These are phyloP conservation scores for Aspergillus affinis DNA, from an alignment of 495 filamentous ascomycete genomes.

Conservation along the genomic window DNA sequence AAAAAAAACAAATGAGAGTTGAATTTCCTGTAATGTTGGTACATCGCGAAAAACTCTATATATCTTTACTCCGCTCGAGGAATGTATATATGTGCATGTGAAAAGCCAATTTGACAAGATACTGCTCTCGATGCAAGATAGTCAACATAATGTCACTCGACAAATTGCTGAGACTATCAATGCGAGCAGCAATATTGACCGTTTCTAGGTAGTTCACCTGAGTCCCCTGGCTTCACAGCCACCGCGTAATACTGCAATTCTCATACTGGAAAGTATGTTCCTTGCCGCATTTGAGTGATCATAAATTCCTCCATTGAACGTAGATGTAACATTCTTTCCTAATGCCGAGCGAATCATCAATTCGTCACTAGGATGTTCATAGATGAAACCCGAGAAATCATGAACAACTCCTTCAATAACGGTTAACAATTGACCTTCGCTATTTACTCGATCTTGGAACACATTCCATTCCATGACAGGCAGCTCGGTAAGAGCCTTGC, in stretches of 20 bases:
- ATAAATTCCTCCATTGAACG: conserved; percentile 7
- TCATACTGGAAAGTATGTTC: conserved; percentile 1
- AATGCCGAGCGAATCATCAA: background rate
- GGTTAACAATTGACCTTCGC: background rate
- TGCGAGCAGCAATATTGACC: too few species aligned
- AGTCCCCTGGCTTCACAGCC: background rate
- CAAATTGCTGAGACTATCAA: too few species aligned
- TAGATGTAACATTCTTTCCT: conserved; percentile 6
- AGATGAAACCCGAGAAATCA: conserved; percentile 1
- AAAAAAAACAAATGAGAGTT: too few species aligned
- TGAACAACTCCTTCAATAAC: conserved; percentile 8
- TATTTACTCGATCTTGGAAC: background rate
- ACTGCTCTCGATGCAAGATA: too few species aligned
- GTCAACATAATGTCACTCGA: too few species aligned
- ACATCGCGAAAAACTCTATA: too few species aligned
- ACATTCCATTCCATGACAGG: conserved; percentile 3
- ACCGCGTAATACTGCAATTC: conserved; percentile 3
- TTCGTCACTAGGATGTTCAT: conserved; percentile 9
- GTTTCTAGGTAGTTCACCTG: too few species aligned
- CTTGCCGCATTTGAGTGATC: conserved; percentile 5
- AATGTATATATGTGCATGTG: too few species aligned
- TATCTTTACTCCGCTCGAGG: too few species aligned
- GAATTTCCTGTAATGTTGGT: too few species aligned
- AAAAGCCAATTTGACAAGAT: too few species aligned
- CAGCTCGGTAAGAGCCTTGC: background rate